Evolutionary conservation across 164 flowering plant species (phyloP).

Genomic region (Piper longum): DNA sequence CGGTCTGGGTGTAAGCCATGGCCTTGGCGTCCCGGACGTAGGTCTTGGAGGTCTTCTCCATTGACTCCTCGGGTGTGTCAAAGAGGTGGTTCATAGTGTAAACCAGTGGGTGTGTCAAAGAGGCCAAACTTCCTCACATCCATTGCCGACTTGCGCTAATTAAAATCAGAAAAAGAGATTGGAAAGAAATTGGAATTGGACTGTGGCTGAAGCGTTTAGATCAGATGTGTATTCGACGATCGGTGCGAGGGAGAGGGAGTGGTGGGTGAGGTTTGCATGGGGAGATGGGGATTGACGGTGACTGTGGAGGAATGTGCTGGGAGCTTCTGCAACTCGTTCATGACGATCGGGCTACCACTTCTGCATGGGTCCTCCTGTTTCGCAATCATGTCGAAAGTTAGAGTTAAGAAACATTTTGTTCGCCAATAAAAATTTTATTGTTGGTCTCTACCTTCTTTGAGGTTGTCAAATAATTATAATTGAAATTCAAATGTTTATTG

Average conservation of each 20-base stretch:
- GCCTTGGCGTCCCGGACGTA: conserved; percentile 59
- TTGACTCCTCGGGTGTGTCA: conserved; percentile 24
- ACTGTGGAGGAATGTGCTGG: neutral
- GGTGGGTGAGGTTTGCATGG: neutral
- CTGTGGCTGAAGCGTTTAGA: neutral
- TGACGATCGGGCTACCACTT: neutral
- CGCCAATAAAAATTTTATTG: no score
- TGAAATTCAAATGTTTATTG: no score
- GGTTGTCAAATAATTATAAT: no score
- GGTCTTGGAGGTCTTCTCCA: conserved; percentile 20
- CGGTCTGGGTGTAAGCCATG: conserved; percentile 50
- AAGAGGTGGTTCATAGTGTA: conserved; percentile 29
- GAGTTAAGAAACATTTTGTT: no score
- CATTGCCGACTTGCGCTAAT: conserved; percentile 9
- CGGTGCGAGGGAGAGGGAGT: neutral
- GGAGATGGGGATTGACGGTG: neutral
- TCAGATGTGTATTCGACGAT: neutral
- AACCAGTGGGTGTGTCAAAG: conserved; percentile 29
- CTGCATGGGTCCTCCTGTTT: no score
- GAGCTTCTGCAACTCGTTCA: neutral
- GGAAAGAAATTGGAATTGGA: no score
- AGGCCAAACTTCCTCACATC: conserved; percentile 30
- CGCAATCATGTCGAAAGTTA: no score
- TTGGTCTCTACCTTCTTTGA: no score
- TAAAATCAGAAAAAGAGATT: neutral